phyloP scores from a whole-genome alignment of 2,329 filamentous ascomycete species.

The Xylariales sp. region DNA sequence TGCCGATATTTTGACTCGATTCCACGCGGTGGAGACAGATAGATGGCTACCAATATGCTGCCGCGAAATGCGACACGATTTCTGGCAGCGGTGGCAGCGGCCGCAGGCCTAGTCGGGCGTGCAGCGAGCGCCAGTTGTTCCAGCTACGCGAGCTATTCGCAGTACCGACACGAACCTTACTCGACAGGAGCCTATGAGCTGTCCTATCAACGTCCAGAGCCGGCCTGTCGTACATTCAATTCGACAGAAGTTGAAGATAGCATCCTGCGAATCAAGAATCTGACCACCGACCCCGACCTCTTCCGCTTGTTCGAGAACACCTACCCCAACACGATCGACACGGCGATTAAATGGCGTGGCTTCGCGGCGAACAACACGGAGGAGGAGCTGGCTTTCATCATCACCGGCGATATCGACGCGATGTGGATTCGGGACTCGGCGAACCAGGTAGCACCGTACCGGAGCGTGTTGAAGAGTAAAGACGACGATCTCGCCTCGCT shows the following conservation, averaged over 20 bases:
- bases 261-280: constrained; percentile 60
- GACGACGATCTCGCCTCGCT: constrained; percentile 72
- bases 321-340: constrained; percentile 85
- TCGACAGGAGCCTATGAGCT: constrained; percentile 49
- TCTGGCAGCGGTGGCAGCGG: constrained; percentile 16
- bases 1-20: constrained; percentile 3
- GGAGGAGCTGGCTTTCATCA: constrained; percentile 76
- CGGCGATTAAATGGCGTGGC: constrained; percentile 81
- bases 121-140: constrained; percentile 43
- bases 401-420: constrained; percentile 86
- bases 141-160: constrained; percentile 49
- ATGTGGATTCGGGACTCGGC: constrained; percentile 90
- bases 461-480: constrained; percentile 68
- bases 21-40: constrained; percentile 12
- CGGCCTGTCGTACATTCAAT: constrained; percentile 77
- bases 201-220: constrained; percentile 64
- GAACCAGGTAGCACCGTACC: constrained; percentile 78
- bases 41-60: constrained; percentile 22
- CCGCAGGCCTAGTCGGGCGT: constrained; percentile 18
- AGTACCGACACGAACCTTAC: constrained; percentile 47
- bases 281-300: constrained; percentile 69
- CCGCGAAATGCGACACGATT: constrained; percentile 24
- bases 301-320: constrained; percentile 86
- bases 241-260: constrained; percentile 76
- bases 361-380: constrained; percentile 61